Percentiles rank a stretch among this genome's conserved stretches.
Evolutionary conservation across 2,329 filamentous ascomycete species (phyloP).

Genomic region (Tolypocladium album): DNA sequence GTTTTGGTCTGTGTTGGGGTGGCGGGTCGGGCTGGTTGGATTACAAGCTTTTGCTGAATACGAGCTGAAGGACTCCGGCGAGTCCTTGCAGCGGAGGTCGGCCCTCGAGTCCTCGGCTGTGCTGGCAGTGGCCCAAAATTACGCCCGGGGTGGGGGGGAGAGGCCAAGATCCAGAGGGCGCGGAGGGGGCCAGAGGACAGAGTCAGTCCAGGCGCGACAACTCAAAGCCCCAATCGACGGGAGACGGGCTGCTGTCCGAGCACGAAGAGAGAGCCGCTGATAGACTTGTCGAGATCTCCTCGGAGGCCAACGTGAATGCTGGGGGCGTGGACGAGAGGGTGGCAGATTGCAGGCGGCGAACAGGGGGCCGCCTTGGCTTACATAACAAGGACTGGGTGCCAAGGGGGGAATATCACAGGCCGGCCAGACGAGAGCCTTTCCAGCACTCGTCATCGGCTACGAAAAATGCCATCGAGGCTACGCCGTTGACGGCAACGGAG

Average conservation of each 20-base stretch:
- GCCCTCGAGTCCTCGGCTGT: neutral
- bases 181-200: no score
- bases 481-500: neutral
- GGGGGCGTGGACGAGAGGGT: conserved; percentile 1
- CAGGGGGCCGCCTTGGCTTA: conserved; percentile 1
- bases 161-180: neutral
- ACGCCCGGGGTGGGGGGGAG: conserved; percentile 2
- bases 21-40: conserved; percentile 17
- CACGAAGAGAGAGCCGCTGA: neutral
- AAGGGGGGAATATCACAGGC: neutral
- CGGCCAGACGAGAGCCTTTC: neutral
- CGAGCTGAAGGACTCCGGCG: neutral
- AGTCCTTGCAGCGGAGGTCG: neutral
- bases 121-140: neutral
- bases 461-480: neutral
- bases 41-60: conserved; percentile 11
- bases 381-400: conserved; percentile 3
- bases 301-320: neutral
- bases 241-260: neutral
- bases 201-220: neutral
- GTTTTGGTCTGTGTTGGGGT: conserved; percentile 13
- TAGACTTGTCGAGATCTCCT: neutral
- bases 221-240: neutral
- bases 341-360: neutral
- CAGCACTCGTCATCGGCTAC: neutral